Evolutionary conservation across 2,329 filamentous ascomycete genomes (phyloP).

Genomic region (Botrytis elliptica): DNA sequence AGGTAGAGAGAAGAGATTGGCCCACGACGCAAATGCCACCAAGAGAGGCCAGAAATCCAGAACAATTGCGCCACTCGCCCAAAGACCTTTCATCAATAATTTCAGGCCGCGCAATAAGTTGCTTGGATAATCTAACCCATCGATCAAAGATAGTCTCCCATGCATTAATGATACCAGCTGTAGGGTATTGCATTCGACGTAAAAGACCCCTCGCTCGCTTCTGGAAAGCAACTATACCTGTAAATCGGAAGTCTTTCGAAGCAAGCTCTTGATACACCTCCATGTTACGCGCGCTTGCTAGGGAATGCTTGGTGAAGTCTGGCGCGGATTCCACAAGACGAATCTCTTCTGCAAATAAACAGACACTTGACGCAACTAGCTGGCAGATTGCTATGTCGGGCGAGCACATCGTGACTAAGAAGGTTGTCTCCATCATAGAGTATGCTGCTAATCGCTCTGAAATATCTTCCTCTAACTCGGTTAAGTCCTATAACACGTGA

Average conservation of each 20-base stretch:
- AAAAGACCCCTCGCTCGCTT: conserved; percentile 61
- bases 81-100: conserved; percentile 55
- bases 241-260: conserved; percentile 63
- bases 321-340: conserved; percentile 52
- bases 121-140: conserved; percentile 63
- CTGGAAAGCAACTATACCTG: conserved; percentile 68
- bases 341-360: conserved; percentile 61
- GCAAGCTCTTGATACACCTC: conserved; percentile 62
- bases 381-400: conserved; percentile 65
- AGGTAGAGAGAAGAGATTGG: conserved; percentile 45
- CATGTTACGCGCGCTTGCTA: conserved; percentile 58
- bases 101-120: conserved; percentile 56
- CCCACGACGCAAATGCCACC: conserved; percentile 65
- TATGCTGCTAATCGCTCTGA: conserved; percentile 53
- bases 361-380: conserved; percentile 60
- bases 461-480: conserved; percentile 53
- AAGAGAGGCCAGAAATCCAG: conserved; percentile 65
- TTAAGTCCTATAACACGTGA: conserved; percentile 49
- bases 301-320: conserved; percentile 50
- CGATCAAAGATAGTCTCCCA: conserved; percentile 66
- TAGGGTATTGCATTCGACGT: conserved; percentile 60
- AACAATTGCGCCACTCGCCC: conserved; percentile 67
- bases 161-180: conserved; percentile 63
- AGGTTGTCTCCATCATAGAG: conserved; percentile 59
- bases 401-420: conserved; percentile 64